phyloP scores from a whole-genome alignment of 139 green algal genomes.

The Coelastrella sp. region DNA sequence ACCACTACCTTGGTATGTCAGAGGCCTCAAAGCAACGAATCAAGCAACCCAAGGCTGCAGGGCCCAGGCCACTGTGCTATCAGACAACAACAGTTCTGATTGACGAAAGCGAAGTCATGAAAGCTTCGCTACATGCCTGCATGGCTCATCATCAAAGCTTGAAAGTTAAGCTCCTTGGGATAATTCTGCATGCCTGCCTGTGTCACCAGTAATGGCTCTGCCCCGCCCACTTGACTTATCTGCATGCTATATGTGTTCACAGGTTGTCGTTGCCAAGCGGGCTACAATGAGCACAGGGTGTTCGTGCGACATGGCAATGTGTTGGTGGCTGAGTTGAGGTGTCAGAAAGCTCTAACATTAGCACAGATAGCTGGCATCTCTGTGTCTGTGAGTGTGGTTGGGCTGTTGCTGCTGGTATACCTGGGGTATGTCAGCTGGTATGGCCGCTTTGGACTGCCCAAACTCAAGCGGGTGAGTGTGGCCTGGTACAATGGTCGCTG shows the following conservation, averaged over 20 bases:
- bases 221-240: too few relatives aligned
- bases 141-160: too few relatives aligned
- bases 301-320: neutral
- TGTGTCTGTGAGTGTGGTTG: neutral
- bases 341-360: neutral
- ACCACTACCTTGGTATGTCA: conserved; percentile 32
- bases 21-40: neutral
- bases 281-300: neutral
- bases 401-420: conserved; percentile 18
- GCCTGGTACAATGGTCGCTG: too few relatives aligned
- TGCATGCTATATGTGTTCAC: too few relatives aligned
- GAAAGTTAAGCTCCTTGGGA: too few relatives aligned
- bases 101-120: too few relatives aligned
- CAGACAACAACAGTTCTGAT: too few relatives aligned
- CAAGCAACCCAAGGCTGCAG: too few relatives aligned
- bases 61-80: too few relatives aligned
- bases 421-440: conserved; percentile 37
- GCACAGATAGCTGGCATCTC: conserved; percentile 1
- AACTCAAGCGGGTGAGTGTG: conserved; percentile 24
- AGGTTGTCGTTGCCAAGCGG: neutral
- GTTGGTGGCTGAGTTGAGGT: neutral
- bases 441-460: conserved; percentile 20
- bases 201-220: too few relatives aligned
- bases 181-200: too few relatives aligned
- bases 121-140: too few relatives aligned